Base-by-base conservation (phyloP, 139 green algal genomes). In the Tetradesmus lagerheimii region DNA sequence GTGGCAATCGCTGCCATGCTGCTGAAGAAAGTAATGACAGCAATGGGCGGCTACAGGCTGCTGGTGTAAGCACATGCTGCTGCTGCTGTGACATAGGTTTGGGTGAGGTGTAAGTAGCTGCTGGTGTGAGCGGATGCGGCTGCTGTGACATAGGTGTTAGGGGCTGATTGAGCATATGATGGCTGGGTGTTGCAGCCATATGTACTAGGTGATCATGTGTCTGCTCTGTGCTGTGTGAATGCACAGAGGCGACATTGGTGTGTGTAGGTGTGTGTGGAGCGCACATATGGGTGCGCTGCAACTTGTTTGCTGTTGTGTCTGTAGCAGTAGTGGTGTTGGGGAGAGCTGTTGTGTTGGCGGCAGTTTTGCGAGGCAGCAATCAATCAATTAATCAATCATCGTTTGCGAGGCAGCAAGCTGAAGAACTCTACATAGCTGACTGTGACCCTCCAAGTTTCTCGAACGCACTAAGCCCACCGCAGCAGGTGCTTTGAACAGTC, bases 1-100 rank as follows among this genome's bases (percentile, higher is more conserved):
- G 66, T 89, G 35, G 86, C 88, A 45, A 93, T 96, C 47, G 89
- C 41, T 66, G 38, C 64, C 35, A 64, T 91, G 77, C 87, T 91
- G 77, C 39, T 86, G 12, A 80, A 66, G 87, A 88, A 91, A 34
- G 80, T 86, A 1, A 86, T 86, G 45, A 47, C 47, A 34, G 80
- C 80, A 76, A 34, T 86, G 45, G 50, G 80, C 15, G 80, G 47
- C 1, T 75, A 76, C 31, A 15, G 80, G n/a, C 53, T 76, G 31
- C 20, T 45, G 25, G n/a, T 86, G 47, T 79, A n/a, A 79, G 14
- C 15, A 34, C 2, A 2, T 71, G 57, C 57, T 71, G 57, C 57
- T 4, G 71, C 27, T 79, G 71, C n/a, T 79, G 66, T 31, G 45
- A 57, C 45, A 12, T 12, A 11, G 57, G 20, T 31, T n/a, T 31